Evolutionary conservation across 2,329 filamentous ascomycete species (phyloP).

Genomic region (Coniella vitis): DNA sequence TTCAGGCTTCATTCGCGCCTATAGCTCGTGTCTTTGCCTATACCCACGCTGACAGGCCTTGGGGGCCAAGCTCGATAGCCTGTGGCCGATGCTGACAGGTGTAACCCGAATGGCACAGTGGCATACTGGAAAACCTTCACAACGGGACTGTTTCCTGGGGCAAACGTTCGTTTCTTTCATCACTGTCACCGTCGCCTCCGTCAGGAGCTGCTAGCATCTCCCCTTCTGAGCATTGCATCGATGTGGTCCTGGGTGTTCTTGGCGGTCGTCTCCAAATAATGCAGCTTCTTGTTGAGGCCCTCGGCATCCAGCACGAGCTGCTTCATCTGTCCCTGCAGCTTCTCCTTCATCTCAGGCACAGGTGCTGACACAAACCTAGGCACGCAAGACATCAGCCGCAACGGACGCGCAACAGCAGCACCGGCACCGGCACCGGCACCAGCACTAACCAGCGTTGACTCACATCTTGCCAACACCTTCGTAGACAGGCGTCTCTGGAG

Average conservation of each 20-base stretch:
- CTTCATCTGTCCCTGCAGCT: constrained; percentile 68
- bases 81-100: neutral
- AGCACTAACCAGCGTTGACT: constrained; percentile 23
- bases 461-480: constrained; percentile 98
- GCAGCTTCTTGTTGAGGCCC: constrained; percentile 77
- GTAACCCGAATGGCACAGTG: neutral
- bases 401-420: neutral
- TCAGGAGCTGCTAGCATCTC: constrained; percentile 28
- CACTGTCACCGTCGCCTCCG: neutral
- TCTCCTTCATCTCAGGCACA: constrained; percentile 64
- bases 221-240: constrained; percentile 71
- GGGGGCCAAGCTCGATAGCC: neutral
- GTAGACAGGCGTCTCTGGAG: constrained; percentile 72
- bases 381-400: neutral
- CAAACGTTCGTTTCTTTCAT: neutral
- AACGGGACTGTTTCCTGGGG: too few species aligned
- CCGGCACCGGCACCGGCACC: neutral
- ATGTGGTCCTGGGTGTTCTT: constrained; percentile 91
- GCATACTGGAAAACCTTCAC: too few species aligned
- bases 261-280: constrained; percentile 90
- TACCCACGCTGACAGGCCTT: neutral
- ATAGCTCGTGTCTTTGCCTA: neutral
- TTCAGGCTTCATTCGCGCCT: neutral
- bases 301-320: constrained; percentile 72
- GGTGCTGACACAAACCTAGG: constrained; percentile 81